These are phyloP conservation scores for Pachyrhizus erosus DNA, from an alignment of 306 rosid species.

Conservation along the genomic window DNA sequence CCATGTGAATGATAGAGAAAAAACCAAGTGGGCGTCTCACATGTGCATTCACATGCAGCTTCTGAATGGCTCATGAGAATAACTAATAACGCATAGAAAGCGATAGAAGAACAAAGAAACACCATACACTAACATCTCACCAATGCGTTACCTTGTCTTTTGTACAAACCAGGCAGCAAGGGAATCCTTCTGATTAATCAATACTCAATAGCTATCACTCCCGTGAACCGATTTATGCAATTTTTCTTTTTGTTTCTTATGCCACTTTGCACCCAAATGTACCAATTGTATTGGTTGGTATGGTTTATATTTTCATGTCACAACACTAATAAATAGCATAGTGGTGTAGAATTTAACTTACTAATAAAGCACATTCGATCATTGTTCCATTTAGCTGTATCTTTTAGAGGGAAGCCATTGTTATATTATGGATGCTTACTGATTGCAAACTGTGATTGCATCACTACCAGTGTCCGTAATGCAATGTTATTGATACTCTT, in stretches of 20 bases:
- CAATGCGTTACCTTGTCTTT: slow-evolving; percentile 41
- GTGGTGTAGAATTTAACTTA: neutral
- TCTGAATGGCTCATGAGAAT: slow-evolving; percentile 6
- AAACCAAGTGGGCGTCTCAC: slow-evolving; percentile 28
- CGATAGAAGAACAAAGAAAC: slow-evolving; percentile 13
- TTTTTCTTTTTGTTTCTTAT: neutral
- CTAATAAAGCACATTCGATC: neutral
- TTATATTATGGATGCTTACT: neutral
- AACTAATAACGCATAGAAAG: neutral
- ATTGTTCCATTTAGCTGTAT: neutral
- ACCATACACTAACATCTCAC: slow-evolving; percentile 31
- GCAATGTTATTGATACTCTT: too few relatives aligned
- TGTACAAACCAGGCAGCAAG: neutral
- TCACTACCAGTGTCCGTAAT: neutral
- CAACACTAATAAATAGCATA: neutral
- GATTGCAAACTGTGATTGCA: neutral
- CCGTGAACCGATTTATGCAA: slow-evolving; percentile 45
- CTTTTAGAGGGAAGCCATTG: too few relatives aligned
- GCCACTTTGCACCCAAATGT: neutral
- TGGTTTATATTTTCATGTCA: neutral
- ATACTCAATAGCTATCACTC: slow-evolving; percentile 14
- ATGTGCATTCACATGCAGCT: slow-evolving; percentile 55
- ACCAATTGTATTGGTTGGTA: neutral
- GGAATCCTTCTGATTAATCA: slow-evolving; percentile 32
- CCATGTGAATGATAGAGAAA: slow-evolving; percentile 50